phyloP scores from a whole-genome alignment of 169 alveolate species.

The Plasmodium fragile region DNA sequence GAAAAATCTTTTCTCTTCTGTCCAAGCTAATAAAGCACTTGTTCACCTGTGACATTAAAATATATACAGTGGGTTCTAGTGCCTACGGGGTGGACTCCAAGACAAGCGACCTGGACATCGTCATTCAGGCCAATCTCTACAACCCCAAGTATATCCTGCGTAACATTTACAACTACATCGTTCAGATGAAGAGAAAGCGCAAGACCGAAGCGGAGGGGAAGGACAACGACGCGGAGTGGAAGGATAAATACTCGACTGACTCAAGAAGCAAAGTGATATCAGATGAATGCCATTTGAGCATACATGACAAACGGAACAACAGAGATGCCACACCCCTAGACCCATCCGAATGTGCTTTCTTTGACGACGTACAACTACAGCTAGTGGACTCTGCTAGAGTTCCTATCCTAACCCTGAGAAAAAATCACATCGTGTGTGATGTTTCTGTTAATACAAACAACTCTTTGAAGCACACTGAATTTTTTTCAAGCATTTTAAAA shows the following conservation, averaged over 20 bases:
- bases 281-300: not conserved
- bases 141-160: constrained; percentile 80
- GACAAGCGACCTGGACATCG: constrained; percentile 85
- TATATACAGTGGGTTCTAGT: constrained; percentile 86
- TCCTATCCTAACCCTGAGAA: constrained; percentile 88
- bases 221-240: not conserved
- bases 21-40: constrained; percentile 77
- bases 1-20: constrained; percentile 9
- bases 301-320: not conserved
- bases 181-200: constrained; percentile 53
- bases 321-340: not conserved
- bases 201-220: not conserved
- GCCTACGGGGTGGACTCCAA: constrained; percentile 88
- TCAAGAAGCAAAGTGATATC: not conserved
- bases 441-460: constrained; percentile 90
- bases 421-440: constrained; percentile 89
- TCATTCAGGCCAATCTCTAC: constrained; percentile 77
- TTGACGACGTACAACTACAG: constrained; percentile 79
- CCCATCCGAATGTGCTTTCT: constrained; percentile 9
- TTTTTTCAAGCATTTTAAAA: constrained; percentile 84
- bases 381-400: constrained; percentile 92
- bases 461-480: constrained; percentile 90
- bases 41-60: constrained; percentile 78
- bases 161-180: constrained; percentile 78
- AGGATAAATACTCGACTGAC: not conserved